Evolutionary conservation across 2,329 filamentous ascomycete species (phyloP).

Genomic region (Teratosphaeria pseudoeucalypti): DNA sequence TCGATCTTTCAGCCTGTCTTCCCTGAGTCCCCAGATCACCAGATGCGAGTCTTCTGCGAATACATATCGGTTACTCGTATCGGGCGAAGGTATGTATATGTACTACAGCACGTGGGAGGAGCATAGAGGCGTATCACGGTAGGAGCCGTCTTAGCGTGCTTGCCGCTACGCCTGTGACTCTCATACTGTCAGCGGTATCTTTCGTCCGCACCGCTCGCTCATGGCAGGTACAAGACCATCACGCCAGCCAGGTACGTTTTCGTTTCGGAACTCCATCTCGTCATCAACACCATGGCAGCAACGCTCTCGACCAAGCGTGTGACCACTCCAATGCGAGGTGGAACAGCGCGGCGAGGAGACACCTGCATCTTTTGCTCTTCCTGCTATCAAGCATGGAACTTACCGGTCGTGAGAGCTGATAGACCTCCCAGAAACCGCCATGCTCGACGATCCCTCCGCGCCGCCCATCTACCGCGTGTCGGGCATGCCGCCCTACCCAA

Average conservation of each 20-base stretch:
- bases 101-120: no score
- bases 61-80: no score
- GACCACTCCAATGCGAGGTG: background rate
- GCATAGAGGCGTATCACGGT: no score
- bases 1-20: no score
- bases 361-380: background rate
- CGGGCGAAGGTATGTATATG: no score
- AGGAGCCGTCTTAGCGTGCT: background rate
- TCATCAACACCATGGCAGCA: background rate
- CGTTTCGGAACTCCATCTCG: background rate
- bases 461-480: constrained; percentile 61
- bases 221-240: background rate
- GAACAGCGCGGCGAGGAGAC: background rate
- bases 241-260: background rate
- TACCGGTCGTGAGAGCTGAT: background rate
- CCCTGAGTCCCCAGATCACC: no score
- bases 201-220: background rate
- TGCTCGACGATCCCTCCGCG: constrained; percentile 65
- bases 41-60: no score
- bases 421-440: constrained; percentile 39
- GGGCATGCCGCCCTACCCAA: constrained; percentile 55
- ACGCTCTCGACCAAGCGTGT: background rate
- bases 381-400: background rate
- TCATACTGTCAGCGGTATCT: background rate
- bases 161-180: background rate